These are phyloP conservation scores for Moricandia moricandioides DNA, from an alignment of 345 rosid species.

Conservation along the genomic window DNA sequence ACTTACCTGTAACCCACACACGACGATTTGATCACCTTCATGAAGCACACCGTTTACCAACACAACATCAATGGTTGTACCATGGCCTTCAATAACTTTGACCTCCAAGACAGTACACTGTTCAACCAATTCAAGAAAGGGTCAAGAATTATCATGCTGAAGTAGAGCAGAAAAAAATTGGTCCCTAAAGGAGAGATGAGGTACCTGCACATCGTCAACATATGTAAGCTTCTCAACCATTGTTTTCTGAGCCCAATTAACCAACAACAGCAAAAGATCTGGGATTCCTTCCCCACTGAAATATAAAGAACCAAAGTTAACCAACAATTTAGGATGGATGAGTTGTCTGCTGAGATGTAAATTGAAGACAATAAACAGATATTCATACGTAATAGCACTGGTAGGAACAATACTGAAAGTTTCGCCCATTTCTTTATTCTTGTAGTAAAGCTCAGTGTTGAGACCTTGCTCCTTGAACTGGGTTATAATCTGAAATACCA, in stretches of 20 bases:
- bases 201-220: slow-evolving; percentile 76
- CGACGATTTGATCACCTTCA: slow-evolving; percentile 93
- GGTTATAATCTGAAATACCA: slow-evolving; percentile 54
- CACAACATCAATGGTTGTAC: slow-evolving; percentile 94
- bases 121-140: slow-evolving; percentile 30
- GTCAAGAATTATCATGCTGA: slow-evolving; percentile 29
- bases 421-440: slow-evolving; percentile 84
- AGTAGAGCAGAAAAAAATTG: background rate
- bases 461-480: slow-evolving; percentile 88
- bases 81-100: slow-evolving; percentile 91
- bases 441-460: slow-evolving; percentile 85
- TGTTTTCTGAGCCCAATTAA: slow-evolving; percentile 92
- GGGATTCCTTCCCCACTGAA: slow-evolving; percentile 94
- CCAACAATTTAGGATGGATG: slow-evolving; percentile 19
- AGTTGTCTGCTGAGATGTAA: background rate
- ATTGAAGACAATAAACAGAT: slow-evolving; percentile 10
- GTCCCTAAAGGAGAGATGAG: slow-evolving; percentile 8
- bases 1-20: slow-evolving; percentile 92
- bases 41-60: slow-evolving; percentile 85
- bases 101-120: slow-evolving; percentile 99
- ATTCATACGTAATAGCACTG: slow-evolving; percentile 72
- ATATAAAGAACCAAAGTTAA: slow-evolving; percentile 31
- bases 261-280: slow-evolving; percentile 72
- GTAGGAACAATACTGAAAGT: slow-evolving; percentile 85
- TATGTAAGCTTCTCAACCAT: slow-evolving; percentile 92